Evolutionary conservation across 768 basidiomycete genomes (phyloP).

Genomic region (Tricholoma furcatifolium): DNA sequence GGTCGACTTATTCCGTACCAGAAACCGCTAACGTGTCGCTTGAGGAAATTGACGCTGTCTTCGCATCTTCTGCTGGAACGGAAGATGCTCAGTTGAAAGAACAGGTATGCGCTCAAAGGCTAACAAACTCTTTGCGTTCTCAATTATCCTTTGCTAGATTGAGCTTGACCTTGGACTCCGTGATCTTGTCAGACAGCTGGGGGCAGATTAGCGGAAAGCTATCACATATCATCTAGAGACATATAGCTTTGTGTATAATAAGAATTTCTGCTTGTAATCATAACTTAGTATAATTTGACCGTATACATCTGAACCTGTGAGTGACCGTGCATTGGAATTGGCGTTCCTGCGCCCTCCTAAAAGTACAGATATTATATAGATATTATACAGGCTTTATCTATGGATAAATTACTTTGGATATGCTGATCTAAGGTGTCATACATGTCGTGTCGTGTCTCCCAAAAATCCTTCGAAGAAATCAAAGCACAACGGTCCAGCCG

Average conservation of each 20-base stretch:
- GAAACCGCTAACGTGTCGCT: conserved; percentile 77
- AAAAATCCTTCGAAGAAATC: not conserved
- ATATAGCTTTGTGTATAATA: too few relatives aligned
- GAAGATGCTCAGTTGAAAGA: conserved; percentile 50
- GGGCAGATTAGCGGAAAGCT: not conserved
- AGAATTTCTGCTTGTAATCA: too few relatives aligned
- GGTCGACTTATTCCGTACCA: conserved; percentile 68
- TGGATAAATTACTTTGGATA: too few relatives aligned
- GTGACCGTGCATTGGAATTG: too few relatives aligned
- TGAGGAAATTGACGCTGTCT: conserved; percentile 74
- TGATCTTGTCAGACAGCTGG: conserved; percentile 14
- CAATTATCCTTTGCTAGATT: conserved; percentile 39
- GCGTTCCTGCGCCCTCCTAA: too few relatives aligned
- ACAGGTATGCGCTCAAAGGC: conserved; percentile 41
- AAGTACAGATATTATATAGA: not conserved
- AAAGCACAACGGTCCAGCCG: conserved; percentile 14
- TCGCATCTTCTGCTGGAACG: conserved; percentile 54
- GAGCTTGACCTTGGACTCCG: conserved; percentile 33
- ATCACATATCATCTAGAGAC: too few relatives aligned
- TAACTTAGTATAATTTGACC: not conserved
- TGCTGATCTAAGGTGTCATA: too few relatives aligned
- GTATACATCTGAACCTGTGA: not conserved
- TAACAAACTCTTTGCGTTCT: not conserved
- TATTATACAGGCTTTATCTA: not conserved
- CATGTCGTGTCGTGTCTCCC: not conserved